Conservation (phyloP, 2,329 filamentous ascomycete species). For the Fusarium oligoseptatum region DNA sequence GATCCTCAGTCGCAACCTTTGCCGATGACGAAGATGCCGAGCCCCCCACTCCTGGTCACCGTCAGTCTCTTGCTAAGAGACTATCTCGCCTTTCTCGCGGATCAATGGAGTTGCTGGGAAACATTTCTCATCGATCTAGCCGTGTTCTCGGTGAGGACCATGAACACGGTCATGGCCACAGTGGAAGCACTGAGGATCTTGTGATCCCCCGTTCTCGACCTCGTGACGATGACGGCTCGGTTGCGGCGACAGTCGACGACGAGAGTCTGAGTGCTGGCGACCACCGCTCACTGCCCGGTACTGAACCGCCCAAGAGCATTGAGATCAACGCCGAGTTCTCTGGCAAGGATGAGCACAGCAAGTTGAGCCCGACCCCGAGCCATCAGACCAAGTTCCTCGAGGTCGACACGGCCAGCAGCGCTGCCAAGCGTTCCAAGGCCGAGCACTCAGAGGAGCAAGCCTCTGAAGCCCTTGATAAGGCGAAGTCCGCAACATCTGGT, state of each 20-base stretch:
- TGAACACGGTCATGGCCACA: constrained; percentile 34
- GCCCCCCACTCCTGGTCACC: constrained; percentile 43
- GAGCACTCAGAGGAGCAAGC: constrained; percentile 15
- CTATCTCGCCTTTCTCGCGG: constrained; percentile 65
- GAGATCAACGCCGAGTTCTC: constrained; percentile 58
- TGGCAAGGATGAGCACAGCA: constrained; percentile 39
- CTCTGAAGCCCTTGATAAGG: constrained; percentile 47
- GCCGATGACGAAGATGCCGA: constrained; percentile 69
- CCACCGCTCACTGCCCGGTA: constrained; percentile 45
- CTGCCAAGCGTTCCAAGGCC: constrained; percentile 13
- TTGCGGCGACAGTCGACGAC: constrained; percentile 70
- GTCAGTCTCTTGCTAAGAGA: constrained; percentile 60
- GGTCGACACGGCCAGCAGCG: constrained; percentile 8
- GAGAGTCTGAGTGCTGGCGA: constrained; percentile 60
- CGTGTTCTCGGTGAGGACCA: constrained; percentile 30
- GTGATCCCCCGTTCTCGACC: constrained; percentile 51
- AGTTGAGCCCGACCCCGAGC: constrained; percentile 18
- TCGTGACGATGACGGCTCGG: constrained; percentile 62
- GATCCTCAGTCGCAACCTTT: constrained; percentile 78
- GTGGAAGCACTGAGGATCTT: constrained; percentile 62
- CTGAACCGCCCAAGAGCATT: constrained; percentile 48
- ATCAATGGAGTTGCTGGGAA: constrained; percentile 60
- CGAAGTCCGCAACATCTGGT: constrained; percentile 58
- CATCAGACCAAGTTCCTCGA: constrained; percentile 23
- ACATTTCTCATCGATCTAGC: constrained; percentile 55